Base-by-base conservation (phyloP, 805 yeast species). In the Yamadazyma olivae region DNA sequence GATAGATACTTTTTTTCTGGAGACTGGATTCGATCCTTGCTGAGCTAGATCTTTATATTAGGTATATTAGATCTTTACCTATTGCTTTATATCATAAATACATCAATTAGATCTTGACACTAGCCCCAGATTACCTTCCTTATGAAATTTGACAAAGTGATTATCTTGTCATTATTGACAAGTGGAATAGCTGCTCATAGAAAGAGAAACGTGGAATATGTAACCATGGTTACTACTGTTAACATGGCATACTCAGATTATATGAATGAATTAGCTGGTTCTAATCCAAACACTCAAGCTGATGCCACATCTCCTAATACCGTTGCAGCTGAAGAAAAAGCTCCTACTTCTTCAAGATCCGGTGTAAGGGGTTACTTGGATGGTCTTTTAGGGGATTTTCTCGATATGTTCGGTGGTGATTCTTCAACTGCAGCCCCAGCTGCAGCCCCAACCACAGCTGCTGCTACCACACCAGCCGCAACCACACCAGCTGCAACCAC, bases 191-290 rank as follows among this genome's bases (percentile, higher is more conserved):
- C 10, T 20, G 26, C 17, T 5, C 16, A 9, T 20, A 20, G 23
- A 14, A 31, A 19, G 32, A 29, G 30, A 35, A 27, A 28, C 8
- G 27, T 36, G 6, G 34, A 29, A 21, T 35, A 35, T 35, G 38
- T 26, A 8, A 35, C 38, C 6, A 27, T 26, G 32, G 39, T 31
- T 12, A 45, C 38, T 10, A 45, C 48, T 9, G 41, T 44, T 17
- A 29, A 39, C n/a, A 17, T 41, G 35, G 41, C 40, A 22, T 26
- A 33, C 19, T 26, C 36, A 7, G 43, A 40, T 21, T 42, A 27
- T 27, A 12, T 32, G 15, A 23, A 24, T 27, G 32, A 25, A 13
- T 16, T 33, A 26, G 38, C 40, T 27, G 34, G 32, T 26, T 9
- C 41, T 27, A 33, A 29, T 28, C 32, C 36, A 2, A 16, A 34